Base-by-base conservation (phyloP, 1,139 yeast genomes). In the Lodderomyces margitis region DNA sequence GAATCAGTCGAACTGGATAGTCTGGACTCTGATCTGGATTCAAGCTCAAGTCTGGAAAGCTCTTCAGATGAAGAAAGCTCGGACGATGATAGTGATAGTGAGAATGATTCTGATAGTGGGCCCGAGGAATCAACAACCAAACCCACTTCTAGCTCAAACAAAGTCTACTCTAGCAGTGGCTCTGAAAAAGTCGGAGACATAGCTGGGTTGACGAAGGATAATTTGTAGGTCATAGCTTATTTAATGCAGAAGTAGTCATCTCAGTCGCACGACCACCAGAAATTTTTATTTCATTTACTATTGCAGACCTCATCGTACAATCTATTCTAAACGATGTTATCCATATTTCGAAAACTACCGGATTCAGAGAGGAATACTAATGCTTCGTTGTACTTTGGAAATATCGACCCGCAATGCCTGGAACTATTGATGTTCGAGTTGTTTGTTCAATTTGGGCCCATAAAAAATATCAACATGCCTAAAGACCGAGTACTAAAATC, bases 391-490 rank as follows among this genome's bases (percentile, higher is more conserved):
- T 92, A 88, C 58, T 76, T 91, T 20, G 98, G 98, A 1, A 88
- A 88, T 52, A 64, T 92, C 8, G 96, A 87, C 50, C 80, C 82
- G 2, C 75, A 78, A 38, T 95, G 81, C 2, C 78, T 80, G 1
- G 95, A 86, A 49, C 64, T 74, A 2, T 53, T 85, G 15, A 61
- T 94, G 38, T 87, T 83, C 57, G 98, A 92, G 59, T 71, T 92
- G 25, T 83, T 89, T 61, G 64, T 87, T 10, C 98, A 92, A 58
- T 83, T 87, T 40, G 94, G 95, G 0, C 96, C 96, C 0, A 75
- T 92, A 4, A 69, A 70, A 38, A 71, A 78, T 25, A 73, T 92
- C 10, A 75, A 83, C 51, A 68, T 92, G 52, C 98, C 98, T 4
- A 81, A 80, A 53, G 97, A 89, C 56, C 71, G 91, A 49, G 72